These are phyloP conservation scores for Lepidium aucheri DNA, from an alignment of 345 rosid genomes.

Conservation along the genomic window DNA sequence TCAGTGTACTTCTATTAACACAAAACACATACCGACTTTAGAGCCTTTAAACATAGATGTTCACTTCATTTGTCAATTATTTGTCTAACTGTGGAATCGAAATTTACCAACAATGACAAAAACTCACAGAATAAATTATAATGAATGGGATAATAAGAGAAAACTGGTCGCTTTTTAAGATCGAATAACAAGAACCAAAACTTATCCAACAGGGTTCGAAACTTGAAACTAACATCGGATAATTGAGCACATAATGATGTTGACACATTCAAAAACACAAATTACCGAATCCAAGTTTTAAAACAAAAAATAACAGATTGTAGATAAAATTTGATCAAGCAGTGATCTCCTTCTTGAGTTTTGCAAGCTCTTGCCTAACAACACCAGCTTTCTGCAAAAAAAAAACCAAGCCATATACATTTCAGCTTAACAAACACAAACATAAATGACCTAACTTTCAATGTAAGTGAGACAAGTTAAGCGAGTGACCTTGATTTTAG, in stretches of 20 bases:
- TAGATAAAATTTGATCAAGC: constrained; percentile 5
- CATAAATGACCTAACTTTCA: background rate
- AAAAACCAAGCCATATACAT: background rate
- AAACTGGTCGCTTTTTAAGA: background rate
- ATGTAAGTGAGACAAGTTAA: background rate
- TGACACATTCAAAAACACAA: constrained; percentile 4
- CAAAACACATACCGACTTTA: too few relatives aligned
- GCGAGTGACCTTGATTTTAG: constrained; percentile 56
- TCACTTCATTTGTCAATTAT: too few relatives aligned
- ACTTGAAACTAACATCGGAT: constrained; percentile 5
- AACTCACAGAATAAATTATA: background rate
- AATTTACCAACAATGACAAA: background rate
- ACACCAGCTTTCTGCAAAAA: constrained; percentile 42
- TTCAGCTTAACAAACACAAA: background rate
- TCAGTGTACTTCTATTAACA: too few relatives aligned
- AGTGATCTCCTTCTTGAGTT: constrained; percentile 41
- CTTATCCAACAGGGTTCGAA: background rate
- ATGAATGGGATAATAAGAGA: background rate
- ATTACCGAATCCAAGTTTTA: background rate
- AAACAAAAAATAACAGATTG: background rate
- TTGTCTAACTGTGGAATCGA: too few relatives aligned
- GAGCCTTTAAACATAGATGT: too few relatives aligned
- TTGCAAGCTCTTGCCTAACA: constrained; percentile 48
- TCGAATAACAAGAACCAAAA: background rate
- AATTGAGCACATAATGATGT: background rate